Base-by-base conservation (phyloP, 768 basidiomycete species). In the Tricholoma furcatifolium region DNA sequence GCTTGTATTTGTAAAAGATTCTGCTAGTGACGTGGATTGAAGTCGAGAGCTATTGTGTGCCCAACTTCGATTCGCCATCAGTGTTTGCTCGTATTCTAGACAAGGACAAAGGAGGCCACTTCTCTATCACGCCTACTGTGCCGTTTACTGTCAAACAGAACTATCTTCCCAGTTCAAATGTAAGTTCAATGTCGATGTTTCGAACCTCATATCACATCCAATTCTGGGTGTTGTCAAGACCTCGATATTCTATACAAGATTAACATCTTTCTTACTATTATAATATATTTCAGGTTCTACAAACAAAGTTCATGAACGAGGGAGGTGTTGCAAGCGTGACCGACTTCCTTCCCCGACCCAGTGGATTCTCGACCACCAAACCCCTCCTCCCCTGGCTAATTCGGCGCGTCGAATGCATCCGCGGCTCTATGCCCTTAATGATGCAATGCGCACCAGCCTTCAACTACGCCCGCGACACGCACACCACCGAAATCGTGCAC, bases 391-490 rank as follows among this genome's bases (percentile, higher is more conserved):
- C 85, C 20, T 95, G 93, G 93, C 76, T 95, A 41, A 77, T 92
- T 52, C 84, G 93, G 1, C 84, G 87, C 43, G 82, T 95, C 40
- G 91, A 93, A 74, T 88, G 91, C 54, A 83, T 98, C 58, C 88
- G 96, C 15, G 96, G 96, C 1, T 78, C 65, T 6, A 74, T 97
- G 30, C 85, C 91, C 0, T 75, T 96, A 48, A 77, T 82, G 52
- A 79, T 98, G 68, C 91, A 98, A 72, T 94, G 92, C 61, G 93
- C 92, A 0, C 96, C 96, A 0, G 96, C 94, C 0, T 99, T 99
- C 82, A 87, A 97, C 68, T 99, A 99, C 62, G 94, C 93, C 0
- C 79, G 88, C 11, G 79, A 84, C 43, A 44, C 74, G 2, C 96
- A 98, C 67, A 80, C 75, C 7, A 88, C 88, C 1, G 66, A 75